Percentiles rank a stretch among this genome's conserved stretches.
Conservation (phyloP, 2,329 filamentous ascomycete species). For the Colletotrichum sp. region DNA sequence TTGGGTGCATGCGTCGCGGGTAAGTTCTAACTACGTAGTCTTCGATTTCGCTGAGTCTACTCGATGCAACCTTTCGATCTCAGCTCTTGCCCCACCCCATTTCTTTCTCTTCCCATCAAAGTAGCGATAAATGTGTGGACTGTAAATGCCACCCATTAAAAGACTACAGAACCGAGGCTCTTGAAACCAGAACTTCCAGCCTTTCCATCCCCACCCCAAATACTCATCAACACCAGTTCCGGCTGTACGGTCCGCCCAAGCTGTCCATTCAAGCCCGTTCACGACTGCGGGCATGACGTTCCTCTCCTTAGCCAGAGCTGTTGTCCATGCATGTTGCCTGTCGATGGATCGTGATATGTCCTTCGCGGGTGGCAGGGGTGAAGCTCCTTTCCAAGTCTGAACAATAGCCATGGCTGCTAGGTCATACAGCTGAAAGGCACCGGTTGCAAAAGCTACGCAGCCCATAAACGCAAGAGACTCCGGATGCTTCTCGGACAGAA, state of each 20-base stretch:
- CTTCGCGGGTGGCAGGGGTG: conserved; percentile 24
- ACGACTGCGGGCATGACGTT: conserved; percentile 14
- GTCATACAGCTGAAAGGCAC: conserved; percentile 37
- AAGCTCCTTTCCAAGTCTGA: conserved; percentile 38
- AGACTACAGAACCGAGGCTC: conserved; percentile 39
- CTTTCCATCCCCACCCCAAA: conserved; percentile 41
- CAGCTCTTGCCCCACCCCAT: conserved; percentile 37
- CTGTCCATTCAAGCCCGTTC: conserved; percentile 33
- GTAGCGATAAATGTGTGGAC: conserved; percentile 41
- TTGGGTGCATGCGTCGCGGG: no score
- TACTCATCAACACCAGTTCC: conserved; percentile 43
- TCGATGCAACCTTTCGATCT: not conserved
- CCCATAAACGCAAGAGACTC: conserved; percentile 39
- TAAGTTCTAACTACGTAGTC: no score
- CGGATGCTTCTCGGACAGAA: conserved; percentile 40
- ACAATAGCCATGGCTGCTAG: conserved; percentile 40
- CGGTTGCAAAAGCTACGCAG: conserved; percentile 26
- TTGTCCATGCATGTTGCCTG: conserved; percentile 29
- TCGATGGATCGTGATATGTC: conserved; percentile 32
- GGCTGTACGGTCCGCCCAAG: conserved; percentile 38
- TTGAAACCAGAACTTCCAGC: conserved; percentile 44
- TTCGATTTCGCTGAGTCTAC: not conserved
- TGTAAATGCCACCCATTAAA: conserved; percentile 42
- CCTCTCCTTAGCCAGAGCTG: conserved; percentile 16
- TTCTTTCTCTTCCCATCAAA: conserved; percentile 40